phyloP scores from a whole-genome alignment of 176 grass and related monocot species.

The Rhynchospora breviuscula region DNA sequence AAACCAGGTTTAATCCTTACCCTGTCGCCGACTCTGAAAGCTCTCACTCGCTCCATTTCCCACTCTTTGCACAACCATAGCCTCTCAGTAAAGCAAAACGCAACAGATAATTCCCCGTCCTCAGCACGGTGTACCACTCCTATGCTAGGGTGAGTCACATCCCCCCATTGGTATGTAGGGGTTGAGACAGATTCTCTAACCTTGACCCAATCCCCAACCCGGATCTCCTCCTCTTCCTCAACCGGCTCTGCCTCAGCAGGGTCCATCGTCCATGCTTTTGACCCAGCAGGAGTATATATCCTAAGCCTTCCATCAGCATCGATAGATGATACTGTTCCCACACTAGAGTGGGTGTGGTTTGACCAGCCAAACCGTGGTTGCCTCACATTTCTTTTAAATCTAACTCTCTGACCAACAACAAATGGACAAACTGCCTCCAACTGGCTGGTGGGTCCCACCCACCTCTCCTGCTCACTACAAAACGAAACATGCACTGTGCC shows the following conservation, averaged over 20 bases:
- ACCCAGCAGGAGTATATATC: constrained; percentile 93
- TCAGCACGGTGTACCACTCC: constrained; percentile 84
- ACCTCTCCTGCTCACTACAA: constrained; percentile 93
- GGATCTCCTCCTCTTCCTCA: constrained; percentile 81
- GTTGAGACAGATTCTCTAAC: constrained; percentile 64
- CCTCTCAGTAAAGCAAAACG: constrained; percentile 95
- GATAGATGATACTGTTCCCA: constrained; percentile 92
- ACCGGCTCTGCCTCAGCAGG: constrained; percentile 83
- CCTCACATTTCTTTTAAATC: constrained; percentile 54
- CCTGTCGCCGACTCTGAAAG: constrained; percentile 68
- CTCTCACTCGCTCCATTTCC: constrained; percentile 82
- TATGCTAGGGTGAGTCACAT: constrained; percentile 74
- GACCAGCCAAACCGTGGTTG: constrained; percentile 99
- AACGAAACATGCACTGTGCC: constrained; percentile 87
- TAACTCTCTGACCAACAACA: constrained; percentile 82
- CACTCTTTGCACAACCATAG: constrained; percentile 92
- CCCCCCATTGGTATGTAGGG: constrained; percentile 95
- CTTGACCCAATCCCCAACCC: constrained; percentile 87
- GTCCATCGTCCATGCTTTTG: constrained; percentile 94
- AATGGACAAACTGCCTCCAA: constrained; percentile 56
- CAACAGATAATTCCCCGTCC: constrained; percentile 84
- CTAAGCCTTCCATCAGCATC: constrained; percentile 94
- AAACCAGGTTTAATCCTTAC: constrained; percentile 69
- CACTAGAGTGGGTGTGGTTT: constrained; percentile 77
- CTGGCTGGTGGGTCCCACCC: constrained; percentile 65